phyloP scores from a whole-genome alignment of 2,329 filamentous ascomycete genomes.

The Xylaria digitata region DNA sequence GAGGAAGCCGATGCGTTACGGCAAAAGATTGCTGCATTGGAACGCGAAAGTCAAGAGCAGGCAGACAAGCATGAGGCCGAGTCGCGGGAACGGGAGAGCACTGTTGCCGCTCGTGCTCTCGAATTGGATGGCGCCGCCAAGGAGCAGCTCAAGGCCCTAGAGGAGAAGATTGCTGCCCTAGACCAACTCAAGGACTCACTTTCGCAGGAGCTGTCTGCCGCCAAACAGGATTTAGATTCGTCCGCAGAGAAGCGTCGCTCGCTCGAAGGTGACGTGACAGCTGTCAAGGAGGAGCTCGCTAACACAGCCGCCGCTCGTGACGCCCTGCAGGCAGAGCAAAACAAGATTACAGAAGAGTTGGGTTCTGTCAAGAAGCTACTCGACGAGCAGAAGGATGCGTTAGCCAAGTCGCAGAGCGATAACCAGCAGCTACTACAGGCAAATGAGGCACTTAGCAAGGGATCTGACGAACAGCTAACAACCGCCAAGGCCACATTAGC shows the following conservation, averaged over 20 bases:
- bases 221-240: conserved; percentile 52
- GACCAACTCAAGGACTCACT: conserved; percentile 43
- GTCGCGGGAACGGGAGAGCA: conserved; percentile 44
- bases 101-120: conserved; percentile 46
- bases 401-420: conserved; percentile 40
- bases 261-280: conserved; percentile 50
- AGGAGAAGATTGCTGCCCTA: conserved; percentile 43
- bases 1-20: conserved; percentile 54
- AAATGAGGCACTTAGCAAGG: conserved; percentile 35
- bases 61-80: conserved; percentile 52
- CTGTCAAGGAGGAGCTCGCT: conserved; percentile 52
- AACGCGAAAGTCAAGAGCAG: conserved; percentile 51
- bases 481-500: conserved; percentile 43
- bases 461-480: conserved; percentile 40
- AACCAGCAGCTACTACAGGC: conserved; percentile 34
- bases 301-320: conserved; percentile 51
- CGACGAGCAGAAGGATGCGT: conserved; percentile 41
- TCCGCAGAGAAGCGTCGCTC: conserved; percentile 52
- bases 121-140: conserved; percentile 44
- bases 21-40: conserved; percentile 52
- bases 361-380: conserved; percentile 40
- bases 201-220: conserved; percentile 49
- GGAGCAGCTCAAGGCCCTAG: conserved; percentile 40
- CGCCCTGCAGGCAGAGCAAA: conserved; percentile 46
- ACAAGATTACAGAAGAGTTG: conserved; percentile 45